Conservation (phyloP, 164 flowering plant species). For the Vitis rotundifolia region DNA sequence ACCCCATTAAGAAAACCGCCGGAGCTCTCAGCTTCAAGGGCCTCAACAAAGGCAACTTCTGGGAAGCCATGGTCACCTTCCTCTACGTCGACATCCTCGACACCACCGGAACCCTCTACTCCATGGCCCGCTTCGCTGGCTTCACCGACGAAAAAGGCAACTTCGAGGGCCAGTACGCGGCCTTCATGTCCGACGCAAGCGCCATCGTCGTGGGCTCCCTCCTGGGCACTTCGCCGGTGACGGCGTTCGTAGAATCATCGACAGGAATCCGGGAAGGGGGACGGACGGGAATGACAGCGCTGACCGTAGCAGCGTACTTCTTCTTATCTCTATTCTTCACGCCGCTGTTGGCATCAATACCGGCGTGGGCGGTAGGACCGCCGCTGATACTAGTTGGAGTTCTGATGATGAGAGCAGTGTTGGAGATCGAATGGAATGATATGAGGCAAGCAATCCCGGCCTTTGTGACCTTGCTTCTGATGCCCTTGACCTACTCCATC, state of each 20-base stretch:
- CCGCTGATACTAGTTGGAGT: conserved; percentile 89
- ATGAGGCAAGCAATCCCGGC: conserved; percentile 89
- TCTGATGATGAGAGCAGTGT: conserved; percentile 90
- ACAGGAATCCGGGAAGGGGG: conserved; percentile 95
- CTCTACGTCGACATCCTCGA: conserved; percentile 85
- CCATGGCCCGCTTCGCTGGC: conserved; percentile 91
- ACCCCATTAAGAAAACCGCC: conserved; percentile 65
- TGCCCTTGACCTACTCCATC: conserved; percentile 86
- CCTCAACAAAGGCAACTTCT: conserved; percentile 52
- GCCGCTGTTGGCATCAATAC: conserved; percentile 86
- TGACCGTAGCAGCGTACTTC: conserved; percentile 73
- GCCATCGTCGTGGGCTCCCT: conserved; percentile 81
- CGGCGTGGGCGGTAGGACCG: conserved; percentile 97
- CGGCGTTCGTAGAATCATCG: conserved; percentile 80
- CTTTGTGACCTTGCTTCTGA: conserved; percentile 71
- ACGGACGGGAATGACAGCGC: conserved; percentile 84
- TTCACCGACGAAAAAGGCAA: conserved; percentile 57
- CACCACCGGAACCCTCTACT: conserved; percentile 80
- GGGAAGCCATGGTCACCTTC: conserved; percentile 86
- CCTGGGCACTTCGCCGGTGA: conserved; percentile 90
- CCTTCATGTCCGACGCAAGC: conserved; percentile 87
- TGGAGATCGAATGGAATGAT: conserved; percentile 82
- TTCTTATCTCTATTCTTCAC: conserved; percentile 76
- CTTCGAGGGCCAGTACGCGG: conserved; percentile 92
- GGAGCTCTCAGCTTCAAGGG: conserved; percentile 71